Evolutionary conservation across 2,329 filamentous ascomycete genomes (phyloP), one percentile per base, ranked within the genome.

Genomic region (Penicillium sp.): DNA sequence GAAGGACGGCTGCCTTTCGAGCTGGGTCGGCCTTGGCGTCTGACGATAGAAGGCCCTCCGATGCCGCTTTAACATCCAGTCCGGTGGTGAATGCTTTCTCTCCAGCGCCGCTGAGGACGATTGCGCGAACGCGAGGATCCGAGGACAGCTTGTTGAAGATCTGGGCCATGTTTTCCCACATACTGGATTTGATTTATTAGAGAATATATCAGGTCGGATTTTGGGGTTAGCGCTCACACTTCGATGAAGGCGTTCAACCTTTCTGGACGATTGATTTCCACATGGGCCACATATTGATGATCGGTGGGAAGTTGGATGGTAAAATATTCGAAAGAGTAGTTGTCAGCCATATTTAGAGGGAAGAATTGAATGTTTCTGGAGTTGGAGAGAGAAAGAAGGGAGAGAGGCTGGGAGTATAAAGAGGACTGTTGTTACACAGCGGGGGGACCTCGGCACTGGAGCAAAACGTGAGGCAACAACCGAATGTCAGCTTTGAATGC

Each of bases 201-300:
- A 34, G 41, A 38, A 27, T 21, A 23, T 53, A 9, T 40, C 13
- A 11, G 15, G 10, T 36, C 19, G n/a, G 11, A 43, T 23, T 39
- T 6, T 16, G 7, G 15, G 15, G 27, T 41, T 29, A 33, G 43
- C 29, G 76, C 78, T 65, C 73, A 85, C 83, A 76, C 78, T 72
- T 91, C 86, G 64, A 86, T 83, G 74, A 96, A 97, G 62, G 92
- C 87, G 74, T 97, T 97, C 73, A 97, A 79, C 79, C 96, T 96
- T 64, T 85, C 76, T 1, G 92, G 86, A 1, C 92, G 85, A 79
- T 95, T 92, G 77, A 96, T 96, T 76, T 97, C 88, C 58, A 97
- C 89, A 72, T 96, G 91, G n/a, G 87, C 90, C 48, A 97, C 87
- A 78, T 86, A 86, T 68, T 87, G 82, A 38, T 78, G 69, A 0